Evolutionary conservation across 768 basidiomycete species (phyloP).

Genomic region (Polyporus arcularius): DNA sequence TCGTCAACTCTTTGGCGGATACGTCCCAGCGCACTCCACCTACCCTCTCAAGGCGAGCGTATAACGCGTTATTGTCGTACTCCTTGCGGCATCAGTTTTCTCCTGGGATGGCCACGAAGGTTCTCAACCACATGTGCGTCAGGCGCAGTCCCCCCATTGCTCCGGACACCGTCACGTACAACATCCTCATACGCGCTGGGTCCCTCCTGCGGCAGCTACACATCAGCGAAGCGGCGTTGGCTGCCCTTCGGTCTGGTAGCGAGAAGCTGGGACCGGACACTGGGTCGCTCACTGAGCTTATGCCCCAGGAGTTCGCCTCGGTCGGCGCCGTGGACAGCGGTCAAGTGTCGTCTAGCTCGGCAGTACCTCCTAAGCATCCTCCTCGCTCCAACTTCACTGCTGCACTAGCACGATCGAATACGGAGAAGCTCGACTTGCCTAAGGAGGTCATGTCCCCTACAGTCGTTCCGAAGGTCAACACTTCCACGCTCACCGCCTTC

Average conservation of each 20-base stretch:
- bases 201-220: constrained; percentile 45
- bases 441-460: not conserved
- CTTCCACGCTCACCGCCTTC: constrained; percentile 51
- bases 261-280: not conserved
- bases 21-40: constrained; percentile 21
- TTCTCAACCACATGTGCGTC: constrained; percentile 58
- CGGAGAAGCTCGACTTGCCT: constrained; percentile 20
- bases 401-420: constrained; percentile 5
- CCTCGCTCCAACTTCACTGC: not conserved
- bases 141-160: constrained; percentile 41
- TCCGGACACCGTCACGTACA: constrained; percentile 54
- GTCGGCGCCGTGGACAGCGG: not conserved
- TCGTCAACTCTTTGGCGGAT: constrained; percentile 20
- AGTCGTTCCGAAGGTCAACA: constrained; percentile 34
- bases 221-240: constrained; percentile 42
- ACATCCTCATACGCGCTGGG: constrained; percentile 58
- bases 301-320: not conserved
- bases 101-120: constrained; percentile 42
- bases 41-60: constrained; percentile 42
- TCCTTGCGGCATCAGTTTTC: constrained; percentile 62
- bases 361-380: not conserved
- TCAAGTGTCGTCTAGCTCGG: not conserved
- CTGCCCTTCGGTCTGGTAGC: constrained; percentile 29
- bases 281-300: not conserved
- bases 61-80: constrained; percentile 69